Evolutionary conservation across 1,139 yeast species (phyloP), one percentile per base, ranked within the genome.

Genomic region (Taphrina wiesneri): DNA sequence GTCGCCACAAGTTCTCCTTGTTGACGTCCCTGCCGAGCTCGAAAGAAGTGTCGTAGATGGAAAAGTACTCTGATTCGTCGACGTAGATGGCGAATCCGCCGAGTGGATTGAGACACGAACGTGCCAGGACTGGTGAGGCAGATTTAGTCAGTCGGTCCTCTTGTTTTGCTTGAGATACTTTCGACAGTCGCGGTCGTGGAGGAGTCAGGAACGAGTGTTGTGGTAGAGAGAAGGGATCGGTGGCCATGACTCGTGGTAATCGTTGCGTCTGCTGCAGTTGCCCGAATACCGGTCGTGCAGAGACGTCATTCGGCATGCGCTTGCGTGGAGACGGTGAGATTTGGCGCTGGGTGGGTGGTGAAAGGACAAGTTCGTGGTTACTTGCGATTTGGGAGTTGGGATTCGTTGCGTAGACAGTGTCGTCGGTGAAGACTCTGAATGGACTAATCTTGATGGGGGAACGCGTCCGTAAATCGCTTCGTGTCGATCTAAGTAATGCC

Each of bases 1-100:
- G n/a, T 15, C 45, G 26, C 47, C 59, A 54, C 36, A 39, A 25
- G 28, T 54, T 54, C 36, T 54, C 59, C 47, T 54, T 54, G 47
- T 54, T 54, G 43, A 54, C 59, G 34, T 54, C 59, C 7, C 47
- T 11, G 1, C 59, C 59, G 23, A 54, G 34, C 1, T 54, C 59
- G 17, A 28, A 39, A 21, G 36, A 32, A 11, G 49, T 39, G 28
- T 54, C 59, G 21, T 11, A n/a, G 36, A 23, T 17, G 32, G 59
- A 39, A 39, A 54, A 25, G 47, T 54, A 54, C 47, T 54, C 59
- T 17, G 26, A 28, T 13, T 28, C 45, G 39, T 54, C 59, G 32
- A 54, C 49, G 34, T 54, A 54, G 49, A 54, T 36, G 32, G 59
- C 39, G 49, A 54, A 54, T 0, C 56, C 45, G 4, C 36, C 34